Evolutionary conservation across 306 rosid species (phyloP), one percentile per base, ranked within the genome.

Genomic region (Fagus sylvatica): DNA sequence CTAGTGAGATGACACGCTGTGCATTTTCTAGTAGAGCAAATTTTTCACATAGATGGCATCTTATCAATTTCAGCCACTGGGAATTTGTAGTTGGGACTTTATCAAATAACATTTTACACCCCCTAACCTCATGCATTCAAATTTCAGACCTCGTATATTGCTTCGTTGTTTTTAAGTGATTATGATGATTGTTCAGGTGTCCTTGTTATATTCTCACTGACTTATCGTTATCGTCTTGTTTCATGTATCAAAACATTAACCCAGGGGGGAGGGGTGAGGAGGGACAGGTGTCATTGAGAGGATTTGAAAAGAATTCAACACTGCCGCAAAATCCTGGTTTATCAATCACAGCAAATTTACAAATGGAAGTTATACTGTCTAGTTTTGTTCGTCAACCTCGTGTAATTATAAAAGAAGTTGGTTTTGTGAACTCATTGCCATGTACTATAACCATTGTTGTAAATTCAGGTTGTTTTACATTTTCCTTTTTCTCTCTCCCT

Each of bases 351-450:
- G 54, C 17, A 11, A 33, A 71, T 17, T 30, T 32, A 54, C n/a
- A 8, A 64, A 65, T 65, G 15, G 36, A 62, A 61, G 53, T 76
- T 10, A 7, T 34, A 62, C n/a, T 34, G 70, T 67, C 6, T 39
- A 62, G 30, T 61, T 51, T 71, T 57, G 53, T 66, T 10, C 54
- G 69, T 53, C 77, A 75, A 72, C 77, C 80, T 62, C 17, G 53
- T 40, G 77, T 22, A 46, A 60, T 34, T 60, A 71, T 28, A 55
- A 51, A 46, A 51, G 53, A 49, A 57, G 72, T 60, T 74, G 32
- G 64, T 55, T 17, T 74, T 74, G n/a, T 16, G 32, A 68, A 57
- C 49, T 59, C 17, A 19, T 68, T 7, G 71, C 28, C 1, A 53
- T 43, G 46, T 41, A 3, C 74, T 32, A 57, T 77, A 46, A 82